Base-by-base conservation (phyloP, 2,329 filamentous ascomycete species). In the Harringtonia aguacate region DNA sequence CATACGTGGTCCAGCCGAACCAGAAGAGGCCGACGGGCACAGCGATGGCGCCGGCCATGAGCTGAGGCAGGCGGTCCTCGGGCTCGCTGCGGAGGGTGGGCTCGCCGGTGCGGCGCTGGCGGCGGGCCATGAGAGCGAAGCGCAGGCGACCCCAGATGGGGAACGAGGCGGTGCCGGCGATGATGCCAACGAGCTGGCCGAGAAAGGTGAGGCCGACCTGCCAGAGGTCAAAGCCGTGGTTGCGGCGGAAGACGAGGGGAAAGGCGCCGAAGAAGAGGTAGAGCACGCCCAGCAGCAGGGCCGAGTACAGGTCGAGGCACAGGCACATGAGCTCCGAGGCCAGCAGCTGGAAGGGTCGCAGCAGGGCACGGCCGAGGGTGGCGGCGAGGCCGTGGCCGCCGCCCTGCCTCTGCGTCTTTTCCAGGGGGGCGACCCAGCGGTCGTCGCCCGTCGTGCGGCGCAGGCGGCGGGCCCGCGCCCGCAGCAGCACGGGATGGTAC, bases 241-340 rank as follows among this genome's bases (percentile, higher is more conserved):
- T 79, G 36, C 72, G 75, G 22, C 70, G 60, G 56, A 95, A 95
- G 15, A 95, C 79, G 36, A 94, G 67, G 6, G 83, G 76, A 55
- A 95, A 94, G 0, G 88, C 87, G 18, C 87, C 87, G 59, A 94
- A 94, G 67, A 94, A 94, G 33, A 95, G 76, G 58, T 95, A 95
- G 3, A 95, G 66, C 36, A 94, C 83, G 6, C 88, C 89, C 8
- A 95, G 70, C n/a, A 95, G 67, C 43, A 95, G 77, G 33, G 87
- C 86, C 1, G 85, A 86, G 53, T 89, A 84, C 20, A 92, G 64
- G 61, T 87, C 92, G 22, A 95, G 77, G 52, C 79, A 79, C 46
- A 92, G 67, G 47, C 81, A 85, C 86, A 95, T 95, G 51, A 85
- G 86, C 66, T 94, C 87, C 43, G 85, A 74, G 40, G 81, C 61